Conservation (phyloP, 371 early-diverging fungal species). For the Mycotypha africana region DNA sequence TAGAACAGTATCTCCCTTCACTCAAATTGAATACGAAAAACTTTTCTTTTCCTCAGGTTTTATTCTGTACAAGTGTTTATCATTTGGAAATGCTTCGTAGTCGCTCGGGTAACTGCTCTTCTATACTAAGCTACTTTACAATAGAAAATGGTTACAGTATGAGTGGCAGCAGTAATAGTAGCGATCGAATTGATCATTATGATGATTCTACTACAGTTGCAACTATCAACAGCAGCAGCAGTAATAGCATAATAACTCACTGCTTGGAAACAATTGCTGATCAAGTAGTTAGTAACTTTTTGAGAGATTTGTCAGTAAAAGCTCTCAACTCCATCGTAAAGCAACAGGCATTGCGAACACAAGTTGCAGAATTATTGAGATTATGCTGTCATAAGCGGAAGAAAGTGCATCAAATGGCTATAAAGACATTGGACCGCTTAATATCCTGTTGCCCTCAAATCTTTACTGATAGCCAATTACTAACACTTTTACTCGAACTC, state of each 20-base stretch:
- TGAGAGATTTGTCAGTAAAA: conserved; percentile 49
- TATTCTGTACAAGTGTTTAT: conserved; percentile 80
- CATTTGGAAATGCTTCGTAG: conserved; percentile 84
- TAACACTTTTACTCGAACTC: conserved; percentile 66
- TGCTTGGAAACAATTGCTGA: conserved; percentile 77
- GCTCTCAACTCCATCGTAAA: too few relatives aligned
- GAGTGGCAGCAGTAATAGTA: conserved; percentile 30
- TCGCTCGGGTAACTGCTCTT: conserved; percentile 59
- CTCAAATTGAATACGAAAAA: conserved; percentile 54
- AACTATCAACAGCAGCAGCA: too few relatives aligned
- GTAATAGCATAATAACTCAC: conserved; percentile 50
- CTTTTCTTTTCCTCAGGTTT: conserved; percentile 67
- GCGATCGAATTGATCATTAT: too few relatives aligned
- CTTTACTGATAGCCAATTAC: conserved; percentile 59
- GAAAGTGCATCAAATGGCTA: conserved; percentile 60
- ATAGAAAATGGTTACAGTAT: conserved; percentile 76
- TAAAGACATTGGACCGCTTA: conserved; percentile 50
- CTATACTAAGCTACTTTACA: conserved; percentile 76
- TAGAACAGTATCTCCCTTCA: conserved; percentile 28
- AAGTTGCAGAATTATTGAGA: conserved; percentile 60
- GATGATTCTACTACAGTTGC: too few relatives aligned
- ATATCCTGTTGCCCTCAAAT: conserved; percentile 65
- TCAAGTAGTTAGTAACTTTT: conserved; percentile 43
- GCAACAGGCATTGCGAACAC: conserved; percentile 44
- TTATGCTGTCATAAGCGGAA: conserved; percentile 62